Conservation (phyloP, 306 rosid species). For the Castanopsis chinensis region DNA sequence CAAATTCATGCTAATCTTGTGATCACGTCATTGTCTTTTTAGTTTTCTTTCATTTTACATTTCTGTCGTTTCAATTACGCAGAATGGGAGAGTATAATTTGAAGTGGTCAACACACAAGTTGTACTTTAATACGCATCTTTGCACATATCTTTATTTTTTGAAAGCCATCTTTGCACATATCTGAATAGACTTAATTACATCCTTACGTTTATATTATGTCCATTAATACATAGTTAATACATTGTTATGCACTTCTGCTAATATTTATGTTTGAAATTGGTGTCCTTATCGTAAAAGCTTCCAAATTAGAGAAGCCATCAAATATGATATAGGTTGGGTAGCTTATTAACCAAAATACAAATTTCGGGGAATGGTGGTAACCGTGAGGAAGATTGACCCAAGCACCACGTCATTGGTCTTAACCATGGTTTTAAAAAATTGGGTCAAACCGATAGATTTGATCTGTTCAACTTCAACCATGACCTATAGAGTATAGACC, state of each 20-base stretch:
- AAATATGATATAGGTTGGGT: neutral
- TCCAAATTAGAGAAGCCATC: neutral
- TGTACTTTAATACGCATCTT: neutral
- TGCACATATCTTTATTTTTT: neutral
- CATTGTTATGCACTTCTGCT: neutral
- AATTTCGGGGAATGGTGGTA: neutral
- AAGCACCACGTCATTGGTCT: no score
- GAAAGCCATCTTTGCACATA: neutral
- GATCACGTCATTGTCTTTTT: neutral
- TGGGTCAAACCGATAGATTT: no score
- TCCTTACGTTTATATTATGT: no score
- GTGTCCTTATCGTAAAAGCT: neutral
- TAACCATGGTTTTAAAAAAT: no score
- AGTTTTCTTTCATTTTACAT: neutral
- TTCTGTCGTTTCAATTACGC: neutral
- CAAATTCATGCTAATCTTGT: neutral
- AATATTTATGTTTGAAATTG: neutral
- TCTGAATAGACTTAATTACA: no score
- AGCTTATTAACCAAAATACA: neutral
- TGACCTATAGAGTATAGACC: no score
- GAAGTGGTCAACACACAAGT: slow-evolving; percentile 3
- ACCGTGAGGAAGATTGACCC: no score
- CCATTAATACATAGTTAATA: no score
- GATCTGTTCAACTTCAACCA: no score
- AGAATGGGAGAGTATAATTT: neutral